Percentiles rank a stretch among this genome's conserved stretches.
Evolutionary conservation across 225 moss, liverwort and hornwort species (phyloP).

Genomic region (Polytrichum formosum): DNA sequence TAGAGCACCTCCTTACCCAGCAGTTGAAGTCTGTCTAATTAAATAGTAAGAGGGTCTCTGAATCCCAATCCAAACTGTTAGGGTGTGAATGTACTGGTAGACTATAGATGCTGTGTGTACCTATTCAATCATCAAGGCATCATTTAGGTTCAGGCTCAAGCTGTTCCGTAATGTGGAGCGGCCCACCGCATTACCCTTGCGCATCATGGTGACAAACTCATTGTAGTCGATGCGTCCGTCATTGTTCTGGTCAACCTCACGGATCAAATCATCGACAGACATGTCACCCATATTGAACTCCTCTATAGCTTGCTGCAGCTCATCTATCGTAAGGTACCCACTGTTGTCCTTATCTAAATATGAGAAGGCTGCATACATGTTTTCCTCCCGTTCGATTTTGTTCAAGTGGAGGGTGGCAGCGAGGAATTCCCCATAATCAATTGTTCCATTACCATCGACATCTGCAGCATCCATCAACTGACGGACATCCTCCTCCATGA

Average conservation of each 20-base stretch:
- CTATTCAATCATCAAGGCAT: conserved; percentile 73
- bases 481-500: conserved; percentile 51
- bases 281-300: conserved; percentile 84
- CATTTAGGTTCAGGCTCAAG: conserved; percentile 76
- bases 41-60: neutral
- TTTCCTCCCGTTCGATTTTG: conserved; percentile 86
- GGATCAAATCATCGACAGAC: conserved; percentile 79
- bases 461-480: conserved; percentile 59
- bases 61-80: neutral
- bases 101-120: neutral
- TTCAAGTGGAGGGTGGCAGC: conserved; percentile 86
- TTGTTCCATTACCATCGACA: conserved; percentile 47
- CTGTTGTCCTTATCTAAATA: conserved; percentile 92
- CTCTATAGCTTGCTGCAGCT: conserved; percentile 72
- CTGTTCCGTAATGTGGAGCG: conserved; percentile 71
- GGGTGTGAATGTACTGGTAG: conserved; percentile 15
- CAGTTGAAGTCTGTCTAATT: conserved; percentile 10
- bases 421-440: conserved; percentile 55
- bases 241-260: conserved; percentile 72
- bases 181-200: conserved; percentile 79
- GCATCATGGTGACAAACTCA: conserved; percentile 92
- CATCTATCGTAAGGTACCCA: conserved; percentile 77
- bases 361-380: conserved; percentile 78
- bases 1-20: conserved; percentile 18
- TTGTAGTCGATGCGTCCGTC: conserved; percentile 85